Evolutionary conservation across 495 filamentous ascomycete species (phyloP).

Genomic region (Podospora bellae-mahoneyi): DNA sequence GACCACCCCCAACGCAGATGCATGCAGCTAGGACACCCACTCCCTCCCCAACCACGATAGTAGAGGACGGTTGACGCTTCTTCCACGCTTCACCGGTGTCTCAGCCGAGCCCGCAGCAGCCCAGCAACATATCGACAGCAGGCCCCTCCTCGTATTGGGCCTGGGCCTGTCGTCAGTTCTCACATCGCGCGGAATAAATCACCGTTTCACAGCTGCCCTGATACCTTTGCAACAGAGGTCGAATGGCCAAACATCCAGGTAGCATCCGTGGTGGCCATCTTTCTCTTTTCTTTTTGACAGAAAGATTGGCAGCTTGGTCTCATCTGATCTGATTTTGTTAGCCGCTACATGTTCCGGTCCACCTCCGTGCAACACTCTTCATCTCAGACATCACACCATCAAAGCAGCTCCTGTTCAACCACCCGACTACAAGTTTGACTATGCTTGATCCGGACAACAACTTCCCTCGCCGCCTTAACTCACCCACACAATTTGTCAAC

Average conservation of each 20-base stretch:
- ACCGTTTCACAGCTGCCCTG: not conserved
- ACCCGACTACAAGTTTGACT: not conserved
- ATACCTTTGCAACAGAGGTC: too few relatives aligned
- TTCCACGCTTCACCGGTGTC: not conserved
- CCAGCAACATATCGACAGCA: not conserved
- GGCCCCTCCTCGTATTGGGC: not conserved
- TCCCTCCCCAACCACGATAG: not conserved
- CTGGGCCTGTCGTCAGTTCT: not conserved
- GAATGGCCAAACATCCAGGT: too few relatives aligned
- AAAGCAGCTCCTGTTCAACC: not conserved
- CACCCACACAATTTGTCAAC: not conserved
- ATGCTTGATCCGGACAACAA: not conserved
- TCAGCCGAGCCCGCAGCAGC: not conserved
- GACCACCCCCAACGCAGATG: not conserved
- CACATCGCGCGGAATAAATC: not conserved
- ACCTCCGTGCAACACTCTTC: not conserved
- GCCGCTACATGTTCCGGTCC: not conserved
- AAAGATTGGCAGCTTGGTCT: not conserved
- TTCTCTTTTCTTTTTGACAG: too few relatives aligned
- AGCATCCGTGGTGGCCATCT: too few relatives aligned
- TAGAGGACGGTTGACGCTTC: not conserved
- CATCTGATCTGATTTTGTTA: not conserved
- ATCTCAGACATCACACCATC: not conserved
- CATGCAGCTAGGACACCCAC: constrained; percentile 4
- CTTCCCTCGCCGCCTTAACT: not conserved